Conservation (phyloP, 495 filamentous ascomycete species). For the Penicillium diatomitis region DNA sequence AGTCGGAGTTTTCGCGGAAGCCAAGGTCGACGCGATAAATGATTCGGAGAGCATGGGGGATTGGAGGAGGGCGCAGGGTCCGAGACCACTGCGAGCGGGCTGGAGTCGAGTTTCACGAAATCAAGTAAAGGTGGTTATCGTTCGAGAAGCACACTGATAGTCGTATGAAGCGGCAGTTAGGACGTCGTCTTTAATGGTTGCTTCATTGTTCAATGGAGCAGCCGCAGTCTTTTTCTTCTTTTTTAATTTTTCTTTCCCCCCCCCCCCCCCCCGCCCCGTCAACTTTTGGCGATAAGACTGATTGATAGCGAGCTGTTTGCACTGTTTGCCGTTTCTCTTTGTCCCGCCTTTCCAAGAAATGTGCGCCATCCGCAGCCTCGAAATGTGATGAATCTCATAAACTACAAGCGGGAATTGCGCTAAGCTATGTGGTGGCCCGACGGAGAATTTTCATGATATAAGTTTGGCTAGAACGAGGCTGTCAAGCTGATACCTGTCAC, state of each 20-base stretch:
- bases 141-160: too few species aligned
- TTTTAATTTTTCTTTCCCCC: slow-evolving; percentile 5
- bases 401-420: slow-evolving; percentile 1
- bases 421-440: background rate
- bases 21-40: slow-evolving; percentile 66
- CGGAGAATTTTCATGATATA: background rate
- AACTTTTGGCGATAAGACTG: slow-evolving; percentile 15
- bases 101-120: too few species aligned
- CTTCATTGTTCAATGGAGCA: too few species aligned
- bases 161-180: too few species aligned
- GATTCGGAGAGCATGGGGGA: slow-evolving; percentile 66
- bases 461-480: too few species aligned
- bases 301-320: slow-evolving; percentile 34
- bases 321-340: slow-evolving; percentile 21
- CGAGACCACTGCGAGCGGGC: too few species aligned
- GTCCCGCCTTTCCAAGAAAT: background rate
- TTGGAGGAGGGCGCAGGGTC: too few species aligned
- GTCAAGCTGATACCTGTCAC: too few species aligned
- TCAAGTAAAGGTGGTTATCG: too few species aligned
- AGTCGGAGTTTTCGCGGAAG: slow-evolving; percentile 53
- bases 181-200: too few species aligned
- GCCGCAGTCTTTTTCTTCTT: too few species aligned
- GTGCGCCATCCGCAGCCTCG: background rate
- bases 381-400: slow-evolving; percentile 9
- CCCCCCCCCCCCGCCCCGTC: slow-evolving; percentile 5